These are phyloP conservation scores for Cyamopsis tetragonoloba DNA, from an alignment of 306 rosid genomes.

Conservation along the genomic window DNA sequence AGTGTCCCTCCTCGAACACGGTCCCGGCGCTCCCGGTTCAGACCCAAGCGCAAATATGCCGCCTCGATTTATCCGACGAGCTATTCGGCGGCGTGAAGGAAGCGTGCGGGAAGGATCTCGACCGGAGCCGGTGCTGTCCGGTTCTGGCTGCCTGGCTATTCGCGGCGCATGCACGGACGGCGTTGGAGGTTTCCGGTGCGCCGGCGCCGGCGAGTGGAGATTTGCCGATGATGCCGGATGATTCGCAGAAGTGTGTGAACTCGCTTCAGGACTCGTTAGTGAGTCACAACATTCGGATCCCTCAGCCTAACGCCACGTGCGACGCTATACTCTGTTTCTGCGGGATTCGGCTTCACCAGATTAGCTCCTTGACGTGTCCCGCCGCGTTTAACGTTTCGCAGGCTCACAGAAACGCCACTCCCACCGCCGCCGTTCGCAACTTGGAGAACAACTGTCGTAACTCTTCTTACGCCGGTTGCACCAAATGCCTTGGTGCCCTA, in stretches of 20 bases:
- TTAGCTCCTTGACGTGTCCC: slow-evolving; percentile 68
- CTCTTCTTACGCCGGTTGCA: slow-evolving; percentile 84
- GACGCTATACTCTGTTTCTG: slow-evolving; percentile 90
- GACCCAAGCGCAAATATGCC: slow-evolving; percentile 57
- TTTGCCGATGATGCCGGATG: slow-evolving; percentile 93
- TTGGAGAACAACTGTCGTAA: slow-evolving; percentile 75
- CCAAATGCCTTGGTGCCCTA: slow-evolving; percentile 75
- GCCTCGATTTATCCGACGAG: slow-evolving; percentile 84
- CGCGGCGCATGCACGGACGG: slow-evolving; percentile 90
- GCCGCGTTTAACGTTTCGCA: slow-evolving; percentile 75
- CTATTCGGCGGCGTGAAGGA: slow-evolving; percentile 94
- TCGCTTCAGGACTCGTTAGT: slow-evolving; percentile 71
- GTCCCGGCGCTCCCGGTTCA: slow-evolving; percentile 88
- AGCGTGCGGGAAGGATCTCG: slow-evolving; percentile 85
- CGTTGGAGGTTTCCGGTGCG: slow-evolving; percentile 47
- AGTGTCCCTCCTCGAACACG: slow-evolving; percentile 53
- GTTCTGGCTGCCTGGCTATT: slow-evolving; percentile 96
- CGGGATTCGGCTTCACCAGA: slow-evolving; percentile 89
- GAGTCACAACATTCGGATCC: slow-evolving; percentile 63
- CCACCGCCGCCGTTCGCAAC: slow-evolving; percentile 64
- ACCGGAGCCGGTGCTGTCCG: slow-evolving; percentile 96
- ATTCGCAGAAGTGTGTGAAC: slow-evolving; percentile 92
- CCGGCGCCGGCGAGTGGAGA: slow-evolving; percentile 49
- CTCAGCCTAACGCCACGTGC: slow-evolving; percentile 86
- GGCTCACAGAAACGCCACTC: slow-evolving; percentile 59